Evolutionary conservation across 495 filamentous ascomycete genomes (phyloP), one percentile per base, ranked within the genome.

Genomic region (Acidiella bohemica): DNA sequence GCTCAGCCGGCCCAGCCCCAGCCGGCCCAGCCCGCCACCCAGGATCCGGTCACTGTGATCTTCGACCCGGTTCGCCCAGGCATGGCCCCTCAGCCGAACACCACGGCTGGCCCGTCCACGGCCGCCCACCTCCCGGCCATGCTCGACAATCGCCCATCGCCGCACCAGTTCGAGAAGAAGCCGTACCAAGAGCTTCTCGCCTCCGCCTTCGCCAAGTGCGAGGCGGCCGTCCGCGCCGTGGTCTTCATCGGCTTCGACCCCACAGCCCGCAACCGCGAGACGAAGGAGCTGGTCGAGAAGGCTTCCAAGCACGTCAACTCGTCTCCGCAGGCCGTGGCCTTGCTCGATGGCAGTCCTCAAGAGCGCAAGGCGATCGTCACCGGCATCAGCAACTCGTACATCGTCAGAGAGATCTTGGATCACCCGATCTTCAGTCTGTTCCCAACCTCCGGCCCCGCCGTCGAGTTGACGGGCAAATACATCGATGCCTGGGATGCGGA

Each of bases 341-440:
- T 3, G 3, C 17, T 43, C n/a, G 5, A 35, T 16, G 31, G 23
- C 11, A 21, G 4, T 7, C 7, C 22, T 1, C 19, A 36, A 3
- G 4, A 22, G 3, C 30, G 31, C 22, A 16, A 18, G 10, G 9
- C n/a, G 2, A 2, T 43, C 20, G 12, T 35, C 40, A 36, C 22
- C 17, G 40, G 40, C 17, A 1, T 26, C 21, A 26, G 27, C 20
- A 20, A 16, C 9, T 2, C 4, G n/a, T 18, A 26, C 9, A 13
- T 46, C 34, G 42, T 39, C 17, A 21, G 27, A 7, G 24, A 46
- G 25, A 34, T 39, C 35, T 29, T 39, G 11, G 21, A 29, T 6
- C 19, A 25, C 22, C 3, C 25, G 3, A 19, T 46, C 21, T 21
- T 46, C 36, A 25, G 14, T 27, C 12, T n/a, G n/a, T 39, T 24